A percentile compares a stretch with the other conserved stretches of the same genome.
These are phyloP conservation scores for Proliferodiscus dingleyae DNA, from an alignment of 2,329 filamentous ascomycete genomes.

Conservation along the genomic window DNA sequence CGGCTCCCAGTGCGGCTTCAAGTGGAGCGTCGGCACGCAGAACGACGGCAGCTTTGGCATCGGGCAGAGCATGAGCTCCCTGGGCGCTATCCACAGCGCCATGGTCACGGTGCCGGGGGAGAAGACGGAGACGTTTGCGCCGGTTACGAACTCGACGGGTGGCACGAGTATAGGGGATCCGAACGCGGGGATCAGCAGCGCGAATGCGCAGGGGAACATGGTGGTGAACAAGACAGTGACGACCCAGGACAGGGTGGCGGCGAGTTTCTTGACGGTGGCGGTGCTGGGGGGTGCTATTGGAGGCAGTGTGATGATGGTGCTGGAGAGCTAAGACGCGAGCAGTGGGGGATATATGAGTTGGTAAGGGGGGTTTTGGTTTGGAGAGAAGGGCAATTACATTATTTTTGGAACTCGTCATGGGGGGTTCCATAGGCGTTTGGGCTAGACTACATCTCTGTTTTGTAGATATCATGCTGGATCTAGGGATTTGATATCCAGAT, in stretches of 20 bases:
- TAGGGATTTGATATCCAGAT: constrained; percentile 2
- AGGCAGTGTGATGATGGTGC: constrained; percentile 48
- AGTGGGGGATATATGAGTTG: not conserved
- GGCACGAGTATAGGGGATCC: constrained; percentile 47
- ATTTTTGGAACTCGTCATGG: not conserved
- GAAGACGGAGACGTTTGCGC: constrained; percentile 31
- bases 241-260: constrained; percentile 62
- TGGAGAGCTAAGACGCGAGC: constrained; percentile 32
- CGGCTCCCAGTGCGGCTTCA: constrained; percentile 53
- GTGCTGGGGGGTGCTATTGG: constrained; percentile 47
- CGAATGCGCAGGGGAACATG: not conserved
- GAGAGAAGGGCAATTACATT: too few species aligned
- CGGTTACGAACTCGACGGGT: constrained; percentile 48
- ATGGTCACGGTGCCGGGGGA: constrained; percentile 39
- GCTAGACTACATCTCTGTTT: not conserved
- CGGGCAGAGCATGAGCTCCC: constrained; percentile 66
- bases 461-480: not conserved
- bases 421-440: not conserved
- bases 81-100: constrained; percentile 59
- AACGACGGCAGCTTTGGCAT: constrained; percentile 59
- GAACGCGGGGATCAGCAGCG: constrained; percentile 16
- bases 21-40: constrained; percentile 49
- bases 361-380: too few species aligned
- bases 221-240: constrained; percentile 21
- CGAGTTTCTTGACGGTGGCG: constrained; percentile 58